Evolutionary conservation across 768 basidiomycete genomes (phyloP), one percentile per base, ranked within the genome.

Genomic region (Bullera alba): DNA sequence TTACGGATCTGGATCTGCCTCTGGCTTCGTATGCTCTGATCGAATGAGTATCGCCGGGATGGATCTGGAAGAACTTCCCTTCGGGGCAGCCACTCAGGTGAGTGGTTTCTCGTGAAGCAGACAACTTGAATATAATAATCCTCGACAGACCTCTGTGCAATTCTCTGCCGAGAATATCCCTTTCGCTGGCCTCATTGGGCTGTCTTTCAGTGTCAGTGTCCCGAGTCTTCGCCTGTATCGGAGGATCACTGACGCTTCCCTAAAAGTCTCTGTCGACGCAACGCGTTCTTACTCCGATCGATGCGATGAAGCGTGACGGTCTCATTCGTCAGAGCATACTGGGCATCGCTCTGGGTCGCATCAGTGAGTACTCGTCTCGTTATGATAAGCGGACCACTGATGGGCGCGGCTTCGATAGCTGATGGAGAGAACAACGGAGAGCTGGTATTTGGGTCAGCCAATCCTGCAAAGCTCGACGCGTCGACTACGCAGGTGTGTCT

Each of bases 301-400:
- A 90, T 72, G 71, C 83, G 1, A 76, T 91, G 27, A 81, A 80
- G 1, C 54, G 74, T 19, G 75, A 74, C 5, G 81, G 81, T 27
- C 73, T 80, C 46, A 81, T 90, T 49, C 55, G 73, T 25, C 76
- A 78, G 5, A 78, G 85, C 2, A 83, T 90, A 63, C 79, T 81
- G 8, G 85, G 86, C 7, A 88, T 79, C 79, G 88, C 85, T 75
- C 81, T 92, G 49, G 77, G 85, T 2, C 84, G 88, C 50, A n/a
- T n/a, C n/a, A n/a, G n/a, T n/a, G n/a, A n/a, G n/a, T n/a, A n/a
- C n/a, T n/a, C n/a, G n/a, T n/a, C n/a, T n/a, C n/a, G n/a, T n/a
- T n/a, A n/a, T n/a, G n/a, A n/a, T n/a, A n/a, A n/a, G n/a, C n/a
- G n/a, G n/a, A n/a, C n/a, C n/a, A n/a, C n/a, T n/a, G n/a, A n/a